Percentiles rank a stretch among this genome's conserved stretches.
Conservation (phyloP, 306 rosid genomes). For the Medicago truncatula region MtrunA17r5.0-ANR NC_053045.1:7304501-7305000, state of each 20-base stretch:
- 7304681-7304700: conserved; percentile 14
- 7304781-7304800: conserved; percentile 38
- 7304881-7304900: neutral
- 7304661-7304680: conserved; percentile 1
- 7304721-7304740: conserved; percentile 17
- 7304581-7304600: neutral
- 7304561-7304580: neutral
- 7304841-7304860: conserved; percentile 32
- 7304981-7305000: neutral
- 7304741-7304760: neutral
- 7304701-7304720: conserved; percentile 17
- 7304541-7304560: conserved; percentile 27
- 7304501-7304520: neutral
- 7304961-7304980: conserved; percentile 21
- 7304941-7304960: conserved; percentile 22
- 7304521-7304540: conserved; percentile 20
- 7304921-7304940: neutral
- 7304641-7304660: neutral
- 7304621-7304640: conserved; percentile 1
- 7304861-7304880: conserved; percentile 36
- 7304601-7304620: conserved; percentile 18
- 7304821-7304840: conserved; percentile 16
- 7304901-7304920: neutral
- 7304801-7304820: conserved; percentile 1
- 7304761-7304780: conserved; percentile 7